Evolutionary conservation across 305 asterid genomes (phyloP).

Genomic region (Fraxinus dipetala): DNA sequence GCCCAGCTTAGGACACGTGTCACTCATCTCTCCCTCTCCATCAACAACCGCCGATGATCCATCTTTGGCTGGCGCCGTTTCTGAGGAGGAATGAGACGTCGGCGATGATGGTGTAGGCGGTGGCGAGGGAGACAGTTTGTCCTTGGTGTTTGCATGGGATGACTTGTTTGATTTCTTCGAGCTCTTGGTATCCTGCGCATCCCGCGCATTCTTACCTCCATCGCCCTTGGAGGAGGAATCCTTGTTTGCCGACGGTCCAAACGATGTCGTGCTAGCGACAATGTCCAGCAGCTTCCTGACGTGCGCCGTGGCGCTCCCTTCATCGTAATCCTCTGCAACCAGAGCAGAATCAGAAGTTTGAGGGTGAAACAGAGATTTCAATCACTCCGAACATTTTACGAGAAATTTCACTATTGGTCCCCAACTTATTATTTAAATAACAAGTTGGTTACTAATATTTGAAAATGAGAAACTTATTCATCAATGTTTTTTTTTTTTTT

Average conservation of each 20-base stretch:
- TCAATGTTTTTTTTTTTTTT: background rate
- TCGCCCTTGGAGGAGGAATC: constrained; percentile 35
- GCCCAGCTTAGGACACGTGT: constrained; percentile 79
- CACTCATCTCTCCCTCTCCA: constrained; percentile 78
- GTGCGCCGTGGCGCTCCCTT: constrained; percentile 83
- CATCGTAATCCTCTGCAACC: constrained; percentile 79
- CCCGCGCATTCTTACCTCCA: constrained; percentile 43
- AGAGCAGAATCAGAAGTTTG: background rate
- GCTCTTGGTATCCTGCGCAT: constrained; percentile 40
- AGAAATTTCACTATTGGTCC: background rate
- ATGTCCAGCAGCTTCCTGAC: constrained; percentile 78
- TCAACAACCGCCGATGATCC: constrained; percentile 44
- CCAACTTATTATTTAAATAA: background rate
- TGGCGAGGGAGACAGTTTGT: constrained; percentile 48
- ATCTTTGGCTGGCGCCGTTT: constrained; percentile 28
- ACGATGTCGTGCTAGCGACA: constrained; percentile 80
- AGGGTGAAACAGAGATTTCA: background rate
- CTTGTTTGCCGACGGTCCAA: constrained; percentile 71
- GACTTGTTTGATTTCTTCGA: constrained; percentile 63
- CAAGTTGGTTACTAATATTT: background rate
- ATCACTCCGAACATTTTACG: background rate
- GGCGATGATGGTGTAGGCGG: constrained; percentile 37
- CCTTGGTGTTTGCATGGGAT: constrained; percentile 37
- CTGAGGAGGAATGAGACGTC: constrained; percentile 21
- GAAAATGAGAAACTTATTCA: background rate